Percentiles rank a stretch among this genome's conserved stretches.
These are phyloP conservation scores for Cutaneotrichosporon mucoides DNA, from an alignment of 1,284 basidiomycete genomes.

Conservation along the genomic window DNA sequence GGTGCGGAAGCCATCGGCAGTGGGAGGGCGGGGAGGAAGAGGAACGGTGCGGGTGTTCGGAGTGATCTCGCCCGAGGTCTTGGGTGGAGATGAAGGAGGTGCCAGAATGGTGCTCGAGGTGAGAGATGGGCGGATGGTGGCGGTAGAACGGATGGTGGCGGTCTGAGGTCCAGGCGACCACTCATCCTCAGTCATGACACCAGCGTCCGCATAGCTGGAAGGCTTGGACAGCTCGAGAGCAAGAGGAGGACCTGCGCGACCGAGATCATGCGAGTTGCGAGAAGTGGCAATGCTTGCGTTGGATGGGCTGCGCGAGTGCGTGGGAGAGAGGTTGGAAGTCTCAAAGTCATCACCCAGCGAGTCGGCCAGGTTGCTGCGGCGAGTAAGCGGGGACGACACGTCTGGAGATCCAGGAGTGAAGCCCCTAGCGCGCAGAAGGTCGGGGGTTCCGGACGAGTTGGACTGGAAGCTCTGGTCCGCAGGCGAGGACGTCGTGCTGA, in stretches of 20 bases:
- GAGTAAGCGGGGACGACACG: constrained; percentile 15
- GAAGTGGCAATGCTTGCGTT: neutral
- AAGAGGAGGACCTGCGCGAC: constrained; percentile 24
- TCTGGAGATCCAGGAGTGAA: constrained; percentile 11
- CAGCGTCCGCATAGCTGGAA: constrained; percentile 27
- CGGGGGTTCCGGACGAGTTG: constrained; percentile 39
- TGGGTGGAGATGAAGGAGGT: constrained; percentile 9
- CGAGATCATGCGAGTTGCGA: constrained; percentile 8
- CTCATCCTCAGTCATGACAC: constrained; percentile 35
- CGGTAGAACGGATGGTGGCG: constrained; percentile 8
- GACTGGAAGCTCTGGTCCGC: constrained; percentile 43
- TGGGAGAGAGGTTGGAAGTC: neutral
- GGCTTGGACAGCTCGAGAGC: constrained; percentile 34
- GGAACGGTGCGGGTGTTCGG: constrained; percentile 32
- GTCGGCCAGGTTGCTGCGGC: constrained; percentile 7
- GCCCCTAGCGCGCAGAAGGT: constrained; percentile 34
- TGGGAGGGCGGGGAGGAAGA: constrained; percentile 27
- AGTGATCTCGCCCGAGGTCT: constrained; percentile 28
- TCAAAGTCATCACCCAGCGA: constrained; percentile 23
- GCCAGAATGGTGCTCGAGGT: neutral
- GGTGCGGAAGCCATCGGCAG: constrained; percentile 24
- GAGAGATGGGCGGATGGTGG: neutral
- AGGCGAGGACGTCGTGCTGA: constrained; percentile 13
- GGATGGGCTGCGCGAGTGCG: constrained; percentile 6
- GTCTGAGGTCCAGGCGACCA: constrained; percentile 21